Percentiles rank a stretch among this genome's conserved stretches.
Conservation (phyloP, 345 rosid species). For the Iberis pinnata region DNA sequence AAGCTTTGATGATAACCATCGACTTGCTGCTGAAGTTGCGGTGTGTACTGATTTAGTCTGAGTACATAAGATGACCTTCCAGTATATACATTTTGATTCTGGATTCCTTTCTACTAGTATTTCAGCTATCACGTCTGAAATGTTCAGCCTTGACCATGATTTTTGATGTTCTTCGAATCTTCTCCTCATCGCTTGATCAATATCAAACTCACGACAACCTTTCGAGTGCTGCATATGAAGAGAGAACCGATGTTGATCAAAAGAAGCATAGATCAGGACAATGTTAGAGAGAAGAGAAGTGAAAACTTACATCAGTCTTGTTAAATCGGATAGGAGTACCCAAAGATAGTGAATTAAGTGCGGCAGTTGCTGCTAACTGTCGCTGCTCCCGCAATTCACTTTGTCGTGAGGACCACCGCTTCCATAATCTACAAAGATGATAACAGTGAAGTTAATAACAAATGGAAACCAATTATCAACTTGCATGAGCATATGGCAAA, state of each 20-base stretch:
- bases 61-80: slow-evolving; percentile 69
- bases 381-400: slow-evolving; percentile 57
- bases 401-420: slow-evolving; percentile 51
- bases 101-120: slow-evolving; percentile 51
- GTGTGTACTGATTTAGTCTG: slow-evolving; percentile 34
- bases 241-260: slow-evolving; percentile 18
- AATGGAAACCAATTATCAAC: slow-evolving; percentile 1
- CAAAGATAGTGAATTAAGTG: slow-evolving; percentile 58
- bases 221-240: slow-evolving; percentile 39
- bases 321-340: slow-evolving; percentile 61
- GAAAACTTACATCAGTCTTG: slow-evolving; percentile 49
- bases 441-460: slow-evolving; percentile 6
- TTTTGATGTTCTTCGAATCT: slow-evolving; percentile 52
- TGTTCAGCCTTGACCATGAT: slow-evolving; percentile 83
- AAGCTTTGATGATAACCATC: slow-evolving; percentile 74
- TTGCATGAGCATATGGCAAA: slow-evolving; percentile 28
- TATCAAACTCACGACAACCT: slow-evolving; percentile 43
- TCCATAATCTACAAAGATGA: slow-evolving; percentile 66
- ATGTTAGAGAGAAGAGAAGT: slow-evolving; percentile 4
- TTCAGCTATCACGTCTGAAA: slow-evolving; percentile 56
- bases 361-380: slow-evolving; percentile 61
- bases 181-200: slow-evolving; percentile 57
- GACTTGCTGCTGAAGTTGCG: slow-evolving; percentile 33
- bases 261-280: neutral
- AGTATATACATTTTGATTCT: slow-evolving; percentile 58